phyloP scores from a whole-genome alignment of 1,139 yeast species.

The Casaregolazyma suthepensis region DNA sequence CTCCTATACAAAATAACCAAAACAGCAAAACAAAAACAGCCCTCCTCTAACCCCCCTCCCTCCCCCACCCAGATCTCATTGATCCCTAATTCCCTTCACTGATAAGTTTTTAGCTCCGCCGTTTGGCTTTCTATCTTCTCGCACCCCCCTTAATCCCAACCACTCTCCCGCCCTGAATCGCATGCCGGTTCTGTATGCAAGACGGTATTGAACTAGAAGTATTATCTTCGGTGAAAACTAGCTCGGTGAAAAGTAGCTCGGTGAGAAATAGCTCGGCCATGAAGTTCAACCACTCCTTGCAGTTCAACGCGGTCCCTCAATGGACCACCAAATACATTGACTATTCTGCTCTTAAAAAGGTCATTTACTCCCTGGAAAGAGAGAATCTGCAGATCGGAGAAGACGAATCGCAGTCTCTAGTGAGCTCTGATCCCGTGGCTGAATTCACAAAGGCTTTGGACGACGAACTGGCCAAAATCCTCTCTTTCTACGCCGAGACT shows the following conservation, averaged over 20 bases:
- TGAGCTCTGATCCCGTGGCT: slow-evolving; percentile 40
- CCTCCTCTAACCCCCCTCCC: no score
- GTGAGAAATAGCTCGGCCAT: no score
- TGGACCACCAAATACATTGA: slow-evolving; percentile 67
- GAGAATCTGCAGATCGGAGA: slow-evolving; percentile 27
- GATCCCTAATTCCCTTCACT: no score
- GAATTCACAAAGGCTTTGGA: slow-evolving; percentile 49
- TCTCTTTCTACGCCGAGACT: slow-evolving; percentile 46
- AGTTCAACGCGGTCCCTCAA: slow-evolving; percentile 76
- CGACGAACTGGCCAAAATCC: slow-evolving; percentile 50
- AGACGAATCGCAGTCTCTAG: slow-evolving; percentile 28
- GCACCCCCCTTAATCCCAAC: background rate
- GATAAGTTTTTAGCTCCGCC: background rate
- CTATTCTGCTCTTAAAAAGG: slow-evolving; percentile 58
- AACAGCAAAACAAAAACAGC: no score
- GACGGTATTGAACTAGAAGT: slow-evolving; percentile 4
- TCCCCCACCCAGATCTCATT: background rate
- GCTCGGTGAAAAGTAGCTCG: no score
- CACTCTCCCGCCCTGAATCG: background rate
- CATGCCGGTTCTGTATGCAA: background rate
- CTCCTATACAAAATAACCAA: no score
- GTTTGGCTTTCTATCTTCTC: background rate
- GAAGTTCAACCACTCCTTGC: slow-evolving; percentile 71
- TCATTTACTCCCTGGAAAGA: slow-evolving; percentile 47
- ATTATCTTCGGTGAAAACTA: background rate